Conservation (phyloP, 176 grass and related monocot genomes). For the Juncus inflexus region DNA sequence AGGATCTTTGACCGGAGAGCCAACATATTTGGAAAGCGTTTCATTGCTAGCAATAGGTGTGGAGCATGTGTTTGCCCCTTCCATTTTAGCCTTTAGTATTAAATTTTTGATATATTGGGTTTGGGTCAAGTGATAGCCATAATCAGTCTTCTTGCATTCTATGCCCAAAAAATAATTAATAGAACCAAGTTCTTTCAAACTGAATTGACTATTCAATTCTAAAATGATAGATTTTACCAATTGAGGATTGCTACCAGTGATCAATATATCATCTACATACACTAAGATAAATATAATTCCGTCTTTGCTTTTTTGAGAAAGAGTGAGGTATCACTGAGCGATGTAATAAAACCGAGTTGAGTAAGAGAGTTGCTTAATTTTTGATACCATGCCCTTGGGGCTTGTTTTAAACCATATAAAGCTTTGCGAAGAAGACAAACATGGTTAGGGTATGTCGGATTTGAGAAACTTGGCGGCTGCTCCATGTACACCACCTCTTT, state of each 20-base stretch:
- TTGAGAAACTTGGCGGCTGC: neutral
- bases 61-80: too few species aligned
- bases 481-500: neutral
- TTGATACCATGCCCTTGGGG: neutral
- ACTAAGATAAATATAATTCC: neutral
- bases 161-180: conserved; percentile 7
- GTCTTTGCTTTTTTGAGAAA: neutral
- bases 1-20: too few species aligned
- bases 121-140: neutral
- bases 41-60: too few species aligned
- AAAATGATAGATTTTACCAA: too few species aligned
- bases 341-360: neutral
- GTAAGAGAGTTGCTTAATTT: neutral
- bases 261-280: conserved; percentile 1
- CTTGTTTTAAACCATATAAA: conserved; percentile 9
- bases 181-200: neutral
- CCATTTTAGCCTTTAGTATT: too few species aligned
- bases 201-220: neutral
- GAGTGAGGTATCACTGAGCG: neutral
- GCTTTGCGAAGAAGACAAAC: neutral
- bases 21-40: too few species aligned
- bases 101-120: too few species aligned
- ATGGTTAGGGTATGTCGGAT: neutral
- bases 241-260: neutral
- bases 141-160: neutral